Evolutionary conservation across 148 eudicot genomes (phyloP).

Genomic region (Chenopodium suecicum): DNA sequence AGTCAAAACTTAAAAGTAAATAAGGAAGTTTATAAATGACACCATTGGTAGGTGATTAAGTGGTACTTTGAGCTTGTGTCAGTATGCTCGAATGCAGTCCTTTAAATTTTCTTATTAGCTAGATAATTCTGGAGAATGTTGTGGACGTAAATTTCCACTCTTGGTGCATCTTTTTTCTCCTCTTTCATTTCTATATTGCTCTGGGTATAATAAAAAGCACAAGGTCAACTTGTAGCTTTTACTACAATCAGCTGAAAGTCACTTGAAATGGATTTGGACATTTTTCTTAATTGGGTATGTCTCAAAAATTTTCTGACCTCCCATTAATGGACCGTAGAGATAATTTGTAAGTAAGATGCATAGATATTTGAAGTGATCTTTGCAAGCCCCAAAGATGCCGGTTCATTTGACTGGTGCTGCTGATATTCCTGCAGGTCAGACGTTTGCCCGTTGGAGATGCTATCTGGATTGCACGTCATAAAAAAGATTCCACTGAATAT

Average conservation of each 20-base stretch:
- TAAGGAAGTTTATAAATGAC: no score
- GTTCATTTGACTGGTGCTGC: conserved; percentile 8
- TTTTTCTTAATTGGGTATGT: not conserved
- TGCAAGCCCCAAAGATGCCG: not conserved
- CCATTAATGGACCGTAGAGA: not conserved
- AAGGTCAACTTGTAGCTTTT: not conserved
- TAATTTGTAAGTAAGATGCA: not conserved
- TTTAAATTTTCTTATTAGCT: no score
- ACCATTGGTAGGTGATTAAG: no score
- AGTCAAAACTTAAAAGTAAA: no score
- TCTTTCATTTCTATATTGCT: no score
- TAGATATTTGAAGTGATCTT: not conserved
- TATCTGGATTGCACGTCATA: conserved; percentile 92
- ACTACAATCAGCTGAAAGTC: not conserved
- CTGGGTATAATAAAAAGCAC: not conserved
- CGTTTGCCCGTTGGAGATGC: conserved; percentile 91
- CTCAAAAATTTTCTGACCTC: not conserved
- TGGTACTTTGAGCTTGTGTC: no score
- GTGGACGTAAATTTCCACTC: no score
- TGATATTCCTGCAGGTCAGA: conserved; percentile 48
- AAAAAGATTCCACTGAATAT: conserved; percentile 54
- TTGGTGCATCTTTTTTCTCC: no score
- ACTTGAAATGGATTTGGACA: not conserved
- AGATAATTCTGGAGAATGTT: no score
- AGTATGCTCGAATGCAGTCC: no score